Percentiles rank a stretch among this genome's conserved stretches.
Conservation (phyloP, 2,329 filamentous ascomycete species). For the Diaporthe ilicicola region DNA sequence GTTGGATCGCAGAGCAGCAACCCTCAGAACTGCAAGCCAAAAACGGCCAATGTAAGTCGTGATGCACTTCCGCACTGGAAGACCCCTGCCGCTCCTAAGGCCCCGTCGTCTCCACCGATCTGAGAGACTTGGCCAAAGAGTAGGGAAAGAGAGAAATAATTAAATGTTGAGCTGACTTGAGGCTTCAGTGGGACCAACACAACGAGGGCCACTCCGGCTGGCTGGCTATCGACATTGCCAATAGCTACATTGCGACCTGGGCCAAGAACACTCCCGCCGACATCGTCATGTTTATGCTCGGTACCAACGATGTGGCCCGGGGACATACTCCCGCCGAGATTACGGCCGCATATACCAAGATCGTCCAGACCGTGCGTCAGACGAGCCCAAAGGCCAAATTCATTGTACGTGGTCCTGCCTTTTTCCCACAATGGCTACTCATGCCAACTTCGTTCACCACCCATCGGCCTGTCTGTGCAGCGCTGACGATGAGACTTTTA, state of each 20-base stretch:
- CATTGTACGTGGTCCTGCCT: conserved; percentile 44
- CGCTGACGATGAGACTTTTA: no score
- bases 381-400: conserved; percentile 50
- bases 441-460: no score
- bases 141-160: no score
- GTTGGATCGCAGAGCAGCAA: conserved; percentile 52
- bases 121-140: no score
- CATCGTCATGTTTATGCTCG: conserved; percentile 55
- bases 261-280: conserved; percentile 48
- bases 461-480: no score
- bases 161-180: neutral
- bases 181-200: conserved; percentile 44
- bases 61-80: no score
- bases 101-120: no score
- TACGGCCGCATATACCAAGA: conserved; percentile 49
- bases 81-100: no score
- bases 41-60: conserved; percentile 36
- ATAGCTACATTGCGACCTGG: conserved; percentile 50
- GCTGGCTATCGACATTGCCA: conserved; percentile 53
- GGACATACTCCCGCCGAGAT: conserved; percentile 45
- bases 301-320: conserved; percentile 52
- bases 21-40: conserved; percentile 45
- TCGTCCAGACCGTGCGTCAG: conserved; percentile 47
- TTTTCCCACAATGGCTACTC: neutral
- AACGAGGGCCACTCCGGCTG: conserved; percentile 56